phyloP scores from a whole-genome alignment of 805 yeast genomes.

The Schizosaccharomyces japonicus region DNA sequence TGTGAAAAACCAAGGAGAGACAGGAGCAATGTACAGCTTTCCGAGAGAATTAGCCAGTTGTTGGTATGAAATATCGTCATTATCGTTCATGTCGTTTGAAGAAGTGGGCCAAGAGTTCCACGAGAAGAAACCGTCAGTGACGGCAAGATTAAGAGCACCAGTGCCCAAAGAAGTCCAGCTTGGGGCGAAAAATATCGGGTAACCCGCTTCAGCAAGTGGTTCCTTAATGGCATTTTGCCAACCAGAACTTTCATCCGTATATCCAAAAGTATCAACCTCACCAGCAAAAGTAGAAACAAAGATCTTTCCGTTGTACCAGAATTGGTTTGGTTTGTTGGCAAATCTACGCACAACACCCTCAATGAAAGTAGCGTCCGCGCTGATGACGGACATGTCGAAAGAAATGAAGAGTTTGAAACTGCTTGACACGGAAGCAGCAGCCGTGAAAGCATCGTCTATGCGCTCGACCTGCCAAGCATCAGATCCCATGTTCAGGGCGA shows the following conservation, averaged over 20 bases:
- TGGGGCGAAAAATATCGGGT: conserved; percentile 4
- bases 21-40: conserved; percentile 6
- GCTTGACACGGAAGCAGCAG: neutral
- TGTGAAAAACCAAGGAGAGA: conserved; percentile 7
- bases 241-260: neutral
- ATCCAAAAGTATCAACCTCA: neutral
- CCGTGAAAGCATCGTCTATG: neutral
- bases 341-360: neutral
- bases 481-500: neutral
- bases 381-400: neutral
- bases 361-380: neutral
- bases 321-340: neutral
- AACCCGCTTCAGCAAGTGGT: neutral
- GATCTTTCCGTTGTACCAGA: neutral
- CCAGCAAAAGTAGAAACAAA: conserved; percentile 4
- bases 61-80: neutral
- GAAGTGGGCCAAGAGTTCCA: conserved; percentile 7
- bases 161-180: conserved; percentile 6
- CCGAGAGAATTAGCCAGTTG: neutral
- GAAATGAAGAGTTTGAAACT: neutral
- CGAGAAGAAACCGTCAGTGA: conserved; percentile 5
- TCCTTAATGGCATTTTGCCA: conserved; percentile 2
- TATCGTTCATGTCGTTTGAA: neutral
- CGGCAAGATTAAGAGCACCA: neutral
- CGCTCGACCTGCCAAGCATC: conserved; percentile 4